Evolutionary conservation across 768 basidiomycete genomes (phyloP).

Genomic region (Clavaria fumosa): DNA sequence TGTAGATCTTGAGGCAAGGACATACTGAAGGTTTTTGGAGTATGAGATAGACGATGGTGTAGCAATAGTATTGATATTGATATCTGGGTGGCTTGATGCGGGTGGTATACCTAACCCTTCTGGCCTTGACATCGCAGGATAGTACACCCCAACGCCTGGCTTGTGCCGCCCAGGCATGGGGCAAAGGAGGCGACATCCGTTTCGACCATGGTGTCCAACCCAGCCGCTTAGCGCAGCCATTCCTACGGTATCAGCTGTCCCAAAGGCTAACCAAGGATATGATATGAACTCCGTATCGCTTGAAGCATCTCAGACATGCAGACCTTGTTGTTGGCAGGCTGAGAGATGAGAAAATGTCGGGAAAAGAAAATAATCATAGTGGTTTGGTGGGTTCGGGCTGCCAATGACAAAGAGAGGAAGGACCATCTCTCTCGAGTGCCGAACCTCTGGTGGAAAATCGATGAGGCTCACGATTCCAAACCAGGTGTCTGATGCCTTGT

Average conservation of each 20-base stretch:
- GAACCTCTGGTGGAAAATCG: conserved; percentile 16
- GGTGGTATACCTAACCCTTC: conserved; percentile 11
- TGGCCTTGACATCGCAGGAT: conserved; percentile 16
- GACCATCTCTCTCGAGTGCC: conserved; percentile 19
- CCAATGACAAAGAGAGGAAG: conserved; percentile 19
- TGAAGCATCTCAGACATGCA: conserved; percentile 15
- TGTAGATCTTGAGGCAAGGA: conserved; percentile 11
- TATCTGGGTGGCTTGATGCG: conserved; percentile 18
- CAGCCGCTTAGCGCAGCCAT: conserved; percentile 18
- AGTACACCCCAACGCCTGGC: conserved; percentile 17
- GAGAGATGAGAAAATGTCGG: conserved; percentile 20
- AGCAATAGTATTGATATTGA: conserved; percentile 11
- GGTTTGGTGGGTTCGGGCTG: conserved; percentile 24
- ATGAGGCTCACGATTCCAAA: conserved; percentile 23
- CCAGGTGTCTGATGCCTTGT: conserved; percentile 28
- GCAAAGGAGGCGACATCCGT: conserved; percentile 21
- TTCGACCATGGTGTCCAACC: conserved; percentile 19
- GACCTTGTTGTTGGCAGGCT: conserved; percentile 18
- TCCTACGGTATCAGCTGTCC: conserved; percentile 15
- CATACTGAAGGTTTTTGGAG: conserved; percentile 8
- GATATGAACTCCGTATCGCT: neutral
- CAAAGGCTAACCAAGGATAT: conserved; percentile 9
- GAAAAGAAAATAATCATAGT: conserved; percentile 22
- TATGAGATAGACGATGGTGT: conserved; percentile 8
- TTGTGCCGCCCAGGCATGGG: conserved; percentile 15